Evolutionary conservation across 306 rosid genomes (phyloP).

Genomic region (Delonix regia): DNA sequence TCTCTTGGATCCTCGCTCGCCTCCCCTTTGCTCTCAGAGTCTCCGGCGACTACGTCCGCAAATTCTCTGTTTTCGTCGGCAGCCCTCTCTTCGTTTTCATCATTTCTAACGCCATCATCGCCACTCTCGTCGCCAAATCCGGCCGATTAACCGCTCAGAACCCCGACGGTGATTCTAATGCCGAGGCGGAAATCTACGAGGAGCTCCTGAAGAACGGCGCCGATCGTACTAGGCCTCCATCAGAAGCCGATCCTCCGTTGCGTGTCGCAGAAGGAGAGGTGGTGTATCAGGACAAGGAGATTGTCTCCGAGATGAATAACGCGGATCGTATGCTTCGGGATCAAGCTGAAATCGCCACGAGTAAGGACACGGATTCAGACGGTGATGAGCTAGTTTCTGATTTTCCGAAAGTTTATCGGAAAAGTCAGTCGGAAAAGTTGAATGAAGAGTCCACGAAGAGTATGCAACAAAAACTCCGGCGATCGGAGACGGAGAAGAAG

Average conservation of each 20-base stretch:
- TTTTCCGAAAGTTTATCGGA: slow-evolving; percentile 34
- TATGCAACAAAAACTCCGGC: slow-evolving; percentile 39
- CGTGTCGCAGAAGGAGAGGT: neutral
- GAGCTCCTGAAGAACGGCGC: slow-evolving; percentile 20
- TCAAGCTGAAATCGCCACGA: slow-evolving; percentile 6
- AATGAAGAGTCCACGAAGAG: slow-evolving; percentile 23
- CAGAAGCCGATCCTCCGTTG: slow-evolving; percentile 8
- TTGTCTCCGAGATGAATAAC: slow-evolving; percentile 45
- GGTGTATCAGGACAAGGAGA: slow-evolving; percentile 69
- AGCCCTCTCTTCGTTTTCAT: slow-evolving; percentile 81
- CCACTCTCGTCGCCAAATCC: slow-evolving; percentile 65
- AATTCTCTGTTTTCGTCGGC: slow-evolving; percentile 41
- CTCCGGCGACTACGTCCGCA: slow-evolving; percentile 50
- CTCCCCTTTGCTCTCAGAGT: slow-evolving; percentile 60
- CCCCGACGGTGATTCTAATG: neutral
- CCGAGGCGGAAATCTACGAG: slow-evolving; percentile 37
- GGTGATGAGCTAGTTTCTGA: slow-evolving; percentile 27
- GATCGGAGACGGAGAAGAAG: slow-evolving; percentile 66
- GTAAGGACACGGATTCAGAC: neutral
- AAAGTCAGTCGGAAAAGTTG: slow-evolving; percentile 63
- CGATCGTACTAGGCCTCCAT: neutral
- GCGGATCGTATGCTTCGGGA: neutral
- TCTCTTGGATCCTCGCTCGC: slow-evolving; percentile 67
- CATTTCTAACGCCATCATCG: slow-evolving; percentile 74
- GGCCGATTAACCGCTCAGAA: slow-evolving; percentile 18